phyloP scores from a whole-genome alignment of 805 yeast genomes.

The Saccharomyces cerevisiae region DNA sequence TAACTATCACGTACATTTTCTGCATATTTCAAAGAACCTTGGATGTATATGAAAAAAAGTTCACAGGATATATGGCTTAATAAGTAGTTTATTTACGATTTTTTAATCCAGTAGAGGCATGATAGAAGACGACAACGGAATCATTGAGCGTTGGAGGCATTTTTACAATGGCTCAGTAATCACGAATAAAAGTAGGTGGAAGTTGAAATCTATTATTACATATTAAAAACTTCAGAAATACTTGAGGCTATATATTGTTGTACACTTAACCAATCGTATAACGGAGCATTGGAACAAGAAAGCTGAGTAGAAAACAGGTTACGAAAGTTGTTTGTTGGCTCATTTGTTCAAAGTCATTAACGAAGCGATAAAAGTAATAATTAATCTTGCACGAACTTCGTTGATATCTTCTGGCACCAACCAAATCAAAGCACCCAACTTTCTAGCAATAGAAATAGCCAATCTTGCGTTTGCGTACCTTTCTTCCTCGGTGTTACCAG shows the following conservation, averaged over 20 bases:
- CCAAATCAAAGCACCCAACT: conserved; percentile 96
- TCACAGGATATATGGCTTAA: neutral
- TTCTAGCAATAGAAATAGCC: conserved; percentile 97
- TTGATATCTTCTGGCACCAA: conserved; percentile 98
- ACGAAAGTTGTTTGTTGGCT: neutral
- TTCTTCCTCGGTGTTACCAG: conserved; percentile 75
- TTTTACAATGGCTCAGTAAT: neutral
- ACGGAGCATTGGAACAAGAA: neutral
- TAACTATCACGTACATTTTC: neutral
- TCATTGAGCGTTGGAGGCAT: too few species aligned
- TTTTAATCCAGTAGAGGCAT: neutral
- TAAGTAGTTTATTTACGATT: neutral
- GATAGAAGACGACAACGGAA: neutral
- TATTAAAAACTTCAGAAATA: neutral
- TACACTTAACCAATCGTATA: neutral
- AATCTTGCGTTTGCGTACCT: conserved; percentile 89
- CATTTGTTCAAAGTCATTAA: conserved; percentile 61
- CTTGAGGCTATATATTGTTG: neutral
- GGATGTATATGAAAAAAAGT: neutral
- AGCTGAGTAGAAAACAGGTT: neutral
- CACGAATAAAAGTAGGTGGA: neutral
- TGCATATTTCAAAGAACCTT: neutral
- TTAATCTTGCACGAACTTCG: conserved; percentile 90
- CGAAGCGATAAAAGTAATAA: conserved; percentile 90
- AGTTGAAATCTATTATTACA: neutral